A percentile compares a stretch with the other conserved stretches of the same genome.
phyloP scores from a whole-genome alignment of 371 early-diverging fungal genomes.

The Apophysomyces trapeziformis region DNA sequence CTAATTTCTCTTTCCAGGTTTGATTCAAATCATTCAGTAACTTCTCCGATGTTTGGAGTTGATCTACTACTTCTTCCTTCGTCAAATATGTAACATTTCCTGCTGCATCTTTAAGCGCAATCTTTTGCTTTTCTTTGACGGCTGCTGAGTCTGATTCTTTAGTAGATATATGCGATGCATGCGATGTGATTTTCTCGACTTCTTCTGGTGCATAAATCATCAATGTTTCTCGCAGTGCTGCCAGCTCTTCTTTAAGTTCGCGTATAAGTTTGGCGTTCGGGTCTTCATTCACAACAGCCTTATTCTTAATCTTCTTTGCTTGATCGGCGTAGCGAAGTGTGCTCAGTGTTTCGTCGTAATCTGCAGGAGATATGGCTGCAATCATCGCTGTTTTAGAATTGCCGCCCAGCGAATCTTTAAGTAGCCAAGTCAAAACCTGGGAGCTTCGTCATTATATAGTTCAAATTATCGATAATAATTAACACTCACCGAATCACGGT shows the following conservation, averaged over 20 bases:
- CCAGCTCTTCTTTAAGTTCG: constrained; percentile 82
- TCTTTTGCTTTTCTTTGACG: constrained; percentile 5
- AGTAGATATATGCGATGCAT: constrained; percentile 55
- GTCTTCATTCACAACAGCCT: constrained; percentile 89
- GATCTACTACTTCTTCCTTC: constrained; percentile 67
- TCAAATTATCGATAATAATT: constrained; percentile 21
- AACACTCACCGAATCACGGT: constrained; percentile 72
- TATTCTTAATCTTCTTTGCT: constrained; percentile 88
- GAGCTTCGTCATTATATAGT: not conserved
- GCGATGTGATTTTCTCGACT: constrained; percentile 27
- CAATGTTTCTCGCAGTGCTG: constrained; percentile 63
- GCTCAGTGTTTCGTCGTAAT: constrained; percentile 85
- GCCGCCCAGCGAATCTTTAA: constrained; percentile 93
- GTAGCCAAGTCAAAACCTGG: constrained; percentile 81
- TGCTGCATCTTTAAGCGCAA: constrained; percentile 41
- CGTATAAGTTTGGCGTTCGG: constrained; percentile 77
- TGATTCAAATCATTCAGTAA: constrained; percentile 39
- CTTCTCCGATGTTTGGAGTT: constrained; percentile 43
- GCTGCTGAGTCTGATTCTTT: constrained; percentile 17
- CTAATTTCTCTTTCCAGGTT: constrained; percentile 71
- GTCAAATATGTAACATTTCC: constrained; percentile 42
- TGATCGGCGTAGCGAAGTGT: constrained; percentile 94
- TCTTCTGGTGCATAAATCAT: constrained; percentile 14
- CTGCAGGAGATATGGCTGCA: constrained; percentile 79
- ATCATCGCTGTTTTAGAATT: constrained; percentile 93